Evolutionary conservation across 768 basidiomycete genomes (phyloP), one percentile per base, ranked within the genome.

Genomic region (Trametopsis cervina): DNA sequence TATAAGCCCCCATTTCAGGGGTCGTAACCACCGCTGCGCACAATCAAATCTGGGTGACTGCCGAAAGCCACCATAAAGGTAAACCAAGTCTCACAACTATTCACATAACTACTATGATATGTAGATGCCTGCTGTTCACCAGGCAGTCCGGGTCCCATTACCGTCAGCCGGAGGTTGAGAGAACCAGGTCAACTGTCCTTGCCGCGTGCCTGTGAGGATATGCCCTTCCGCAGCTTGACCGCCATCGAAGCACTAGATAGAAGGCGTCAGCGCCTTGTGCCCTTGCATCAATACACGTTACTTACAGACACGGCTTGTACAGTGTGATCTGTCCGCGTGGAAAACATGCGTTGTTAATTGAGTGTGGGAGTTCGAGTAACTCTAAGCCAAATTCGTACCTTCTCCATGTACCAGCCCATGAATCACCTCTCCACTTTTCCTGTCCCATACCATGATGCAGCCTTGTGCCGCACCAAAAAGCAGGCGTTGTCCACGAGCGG

Each of bases 391-490:
- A 42, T 37, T 57, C 73, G 55, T 59, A 82, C 81, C 74, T 54
- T 80, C 75, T 12, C 72, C 71, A 54, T 83, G 80, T 53, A 80
- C 76, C 54, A 85, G 59, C 24, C 77, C 83, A 61, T 77, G 80
- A 12, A 81, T 69, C 21, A 82, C 62, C 2, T 64, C 65, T 10
- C 71, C 76, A 47, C 71, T 76, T 58, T 67, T 68, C 58, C 67
- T 72, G 56, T 85, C 80, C 83, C 84, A 85, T 25, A 79, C 74
- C 33, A 84, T 63, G 23, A 78, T 66, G 60, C 73, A 80, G 17
- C 71, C 72, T 15, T 80, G 77, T 17, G 72, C 63, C 23, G 59
- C 66, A 22, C 82, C 83, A 55, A 77, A 83, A 48, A 85, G 56
- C 20, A 85, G 72, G 6, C 70, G 69, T 52, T 76, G 74, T 13